A percentile compares a stretch with the other conserved stretches of the same genome.
Conservation (phyloP, 805 yeast genomes). For the Teunomyces cretensis region DNA sequence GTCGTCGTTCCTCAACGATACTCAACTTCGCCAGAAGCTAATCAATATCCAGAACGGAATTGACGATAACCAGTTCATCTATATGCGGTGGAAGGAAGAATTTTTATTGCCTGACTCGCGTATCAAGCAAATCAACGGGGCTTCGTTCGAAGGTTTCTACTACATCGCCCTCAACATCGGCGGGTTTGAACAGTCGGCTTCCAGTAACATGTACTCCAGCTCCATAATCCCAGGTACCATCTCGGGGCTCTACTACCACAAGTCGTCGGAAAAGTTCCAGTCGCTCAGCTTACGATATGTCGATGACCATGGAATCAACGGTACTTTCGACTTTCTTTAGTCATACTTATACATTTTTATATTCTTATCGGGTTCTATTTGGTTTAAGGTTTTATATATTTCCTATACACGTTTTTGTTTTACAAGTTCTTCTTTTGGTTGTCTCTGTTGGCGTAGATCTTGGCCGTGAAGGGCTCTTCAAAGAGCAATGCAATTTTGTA, state of each 20-base stretch:
- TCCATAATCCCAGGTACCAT: slow-evolving; percentile 59
- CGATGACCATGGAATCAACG: slow-evolving; percentile 44
- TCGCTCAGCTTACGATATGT: slow-evolving; percentile 64
- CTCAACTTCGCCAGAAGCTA: slow-evolving; percentile 26
- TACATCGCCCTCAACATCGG: slow-evolving; percentile 80
- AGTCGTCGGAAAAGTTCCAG: slow-evolving; percentile 76
- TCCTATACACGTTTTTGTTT: neutral
- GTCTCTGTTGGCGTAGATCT: slow-evolving; percentile 78
- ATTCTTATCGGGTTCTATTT: neutral
- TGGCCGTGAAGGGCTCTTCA: slow-evolving; percentile 96
- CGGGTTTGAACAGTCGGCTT: slow-evolving; percentile 7
- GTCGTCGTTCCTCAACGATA: slow-evolving; percentile 50
- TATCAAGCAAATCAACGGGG: slow-evolving; percentile 61
- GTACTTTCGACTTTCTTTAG: slow-evolving; percentile 23
- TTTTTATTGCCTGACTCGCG: slow-evolving; percentile 79
- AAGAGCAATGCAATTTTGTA: slow-evolving; percentile 80
- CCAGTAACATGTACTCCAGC: slow-evolving; percentile 4
- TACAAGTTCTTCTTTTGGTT: slow-evolving; percentile 24
- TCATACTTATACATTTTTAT: neutral
- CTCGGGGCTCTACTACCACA: slow-evolving; percentile 80
- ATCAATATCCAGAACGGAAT: slow-evolving; percentile 28
- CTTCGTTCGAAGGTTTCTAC: slow-evolving; percentile 91
- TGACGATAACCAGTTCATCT: slow-evolving; percentile 44
- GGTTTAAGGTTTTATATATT: neutral
- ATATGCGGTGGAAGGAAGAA: slow-evolving; percentile 95